phyloP scores from a whole-genome alignment of 176 grass and related monocot genomes.

The Juncus inflexus region DNA sequence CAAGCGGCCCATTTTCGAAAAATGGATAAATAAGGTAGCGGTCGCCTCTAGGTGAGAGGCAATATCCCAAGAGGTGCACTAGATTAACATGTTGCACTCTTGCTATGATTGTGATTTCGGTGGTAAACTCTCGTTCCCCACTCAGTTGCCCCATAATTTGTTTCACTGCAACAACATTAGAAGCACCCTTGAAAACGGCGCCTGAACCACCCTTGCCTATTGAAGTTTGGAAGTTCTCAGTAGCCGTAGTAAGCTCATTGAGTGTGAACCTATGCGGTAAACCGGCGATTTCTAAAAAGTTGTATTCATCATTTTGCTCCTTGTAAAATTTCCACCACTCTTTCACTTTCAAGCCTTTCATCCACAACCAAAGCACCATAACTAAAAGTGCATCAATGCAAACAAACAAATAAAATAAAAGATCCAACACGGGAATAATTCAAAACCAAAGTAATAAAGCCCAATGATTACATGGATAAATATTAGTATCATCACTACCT shows the following conservation, averaged over 20 bases:
- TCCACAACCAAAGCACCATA: neutral
- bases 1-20: constrained; percentile 50
- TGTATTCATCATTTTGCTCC: neutral
- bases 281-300: neutral
- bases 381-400: neutral
- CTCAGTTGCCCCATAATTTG: constrained; percentile 14
- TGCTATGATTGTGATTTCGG: constrained; percentile 39
- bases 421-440: neutral
- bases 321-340: no score
- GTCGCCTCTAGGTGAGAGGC: constrained; percentile 18
- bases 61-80: constrained; percentile 56
- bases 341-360: neutral
- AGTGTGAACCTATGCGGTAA: constrained; percentile 14
- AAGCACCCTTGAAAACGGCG: constrained; percentile 41
- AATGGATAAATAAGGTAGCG: constrained; percentile 54
- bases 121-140: constrained; percentile 42
- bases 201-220: constrained; percentile 46
- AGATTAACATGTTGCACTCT: constrained; percentile 50
- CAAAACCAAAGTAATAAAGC: neutral
- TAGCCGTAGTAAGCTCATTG: no score
- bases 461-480: neutral
- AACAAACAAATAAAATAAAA: no score
- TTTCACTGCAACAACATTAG: constrained; percentile 48
- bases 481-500: neutral
- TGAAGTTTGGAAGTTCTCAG: constrained; percentile 30